These are phyloP conservation scores for Aspergillus fructus DNA, from an alignment of 2,329 filamentous ascomycete genomes.

Conservation along the genomic window DNA sequence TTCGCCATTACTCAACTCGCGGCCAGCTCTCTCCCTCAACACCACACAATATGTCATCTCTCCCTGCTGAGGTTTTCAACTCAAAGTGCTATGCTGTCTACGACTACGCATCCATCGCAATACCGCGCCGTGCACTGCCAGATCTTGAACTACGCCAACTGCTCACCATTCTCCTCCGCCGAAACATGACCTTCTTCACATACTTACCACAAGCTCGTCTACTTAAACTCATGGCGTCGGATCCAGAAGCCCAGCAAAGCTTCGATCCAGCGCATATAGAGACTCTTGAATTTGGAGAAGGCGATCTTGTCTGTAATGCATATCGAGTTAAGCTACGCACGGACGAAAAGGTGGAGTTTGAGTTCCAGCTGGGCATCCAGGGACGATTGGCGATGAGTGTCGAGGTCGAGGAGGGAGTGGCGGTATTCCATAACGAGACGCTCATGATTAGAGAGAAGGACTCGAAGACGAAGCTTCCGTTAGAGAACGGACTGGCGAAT, in stretches of 20 bases:
- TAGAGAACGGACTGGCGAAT: constrained; percentile 28
- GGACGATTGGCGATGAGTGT: constrained; percentile 29
- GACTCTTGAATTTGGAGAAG: constrained; percentile 27
- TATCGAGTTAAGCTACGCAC: constrained; percentile 30
- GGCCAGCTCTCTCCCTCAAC: constrained; percentile 7
- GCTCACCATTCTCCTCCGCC: constrained; percentile 30
- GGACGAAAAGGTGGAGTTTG: constrained; percentile 31
- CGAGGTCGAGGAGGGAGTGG: constrained; percentile 13
- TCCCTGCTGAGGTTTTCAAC: constrained; percentile 22
- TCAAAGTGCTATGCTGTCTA: constrained; percentile 22
- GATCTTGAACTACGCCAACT: constrained; percentile 17
- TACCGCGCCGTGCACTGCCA: constrained; percentile 22
- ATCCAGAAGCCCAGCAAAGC: constrained; percentile 17
- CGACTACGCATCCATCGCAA: constrained; percentile 23
- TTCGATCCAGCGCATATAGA: constrained; percentile 27
- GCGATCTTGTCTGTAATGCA: constrained; percentile 33
- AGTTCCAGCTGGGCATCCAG: constrained; percentile 19
- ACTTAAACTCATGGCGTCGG: constrained; percentile 21
- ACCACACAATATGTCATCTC: constrained; percentile 20
- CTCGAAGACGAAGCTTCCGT: constrained; percentile 24
- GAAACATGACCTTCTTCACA: constrained; percentile 35
- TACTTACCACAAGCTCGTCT: constrained; percentile 33
- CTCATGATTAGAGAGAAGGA: constrained; percentile 22
- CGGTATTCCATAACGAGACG: constrained; percentile 30
- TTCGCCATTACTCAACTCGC: not conserved